These are phyloP conservation scores for Pyracantha coccinea DNA, from an alignment of 331 rosid genomes.

Conservation along the genomic window DNA sequence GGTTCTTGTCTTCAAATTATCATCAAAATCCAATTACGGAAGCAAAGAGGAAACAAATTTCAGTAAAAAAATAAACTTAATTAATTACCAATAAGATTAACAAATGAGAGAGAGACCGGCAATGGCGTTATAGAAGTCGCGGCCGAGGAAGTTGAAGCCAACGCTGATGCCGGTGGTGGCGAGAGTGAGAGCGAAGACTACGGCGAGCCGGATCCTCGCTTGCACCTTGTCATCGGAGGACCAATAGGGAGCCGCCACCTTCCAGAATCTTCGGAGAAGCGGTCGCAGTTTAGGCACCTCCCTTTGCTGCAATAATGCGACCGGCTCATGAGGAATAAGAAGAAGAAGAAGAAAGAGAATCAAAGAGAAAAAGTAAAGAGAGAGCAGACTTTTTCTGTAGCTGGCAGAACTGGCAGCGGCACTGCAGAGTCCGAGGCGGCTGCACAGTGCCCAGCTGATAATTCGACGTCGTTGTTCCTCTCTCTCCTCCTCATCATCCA, in stretches of 20 bases:
- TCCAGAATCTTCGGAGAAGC: constrained; percentile 66
- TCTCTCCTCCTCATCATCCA: neutral
- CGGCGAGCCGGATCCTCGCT: constrained; percentile 69
- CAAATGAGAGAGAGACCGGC: constrained; percentile 50
- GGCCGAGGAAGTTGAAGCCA: constrained; percentile 86
- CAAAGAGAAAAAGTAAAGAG: neutral
- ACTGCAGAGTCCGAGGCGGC: neutral
- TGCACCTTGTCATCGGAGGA: constrained; percentile 59
- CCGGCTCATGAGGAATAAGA: neutral
- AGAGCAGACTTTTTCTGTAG: constrained; percentile 11
- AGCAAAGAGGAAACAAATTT: neutral
- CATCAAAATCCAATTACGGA: neutral
- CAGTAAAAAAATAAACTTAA: neutral
- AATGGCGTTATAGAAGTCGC: constrained; percentile 89
- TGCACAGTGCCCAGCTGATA: neutral
- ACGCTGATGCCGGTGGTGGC: constrained; percentile 93
- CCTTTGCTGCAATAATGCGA: constrained; percentile 11
- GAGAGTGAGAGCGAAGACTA: constrained; percentile 79
- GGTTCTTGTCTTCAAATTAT: constrained; percentile 63
- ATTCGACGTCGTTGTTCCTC: neutral
- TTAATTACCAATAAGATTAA: neutral
- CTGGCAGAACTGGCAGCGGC: neutral
- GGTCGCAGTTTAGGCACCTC: constrained; percentile 46
- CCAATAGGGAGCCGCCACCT: constrained; percentile 98
- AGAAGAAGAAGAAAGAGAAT: neutral